Percentiles rank a stretch among this genome's conserved stretches.
phyloP scores from a whole-genome alignment of 2,329 filamentous ascomycete species.

The Rutstroemia sydowiana region DNA sequence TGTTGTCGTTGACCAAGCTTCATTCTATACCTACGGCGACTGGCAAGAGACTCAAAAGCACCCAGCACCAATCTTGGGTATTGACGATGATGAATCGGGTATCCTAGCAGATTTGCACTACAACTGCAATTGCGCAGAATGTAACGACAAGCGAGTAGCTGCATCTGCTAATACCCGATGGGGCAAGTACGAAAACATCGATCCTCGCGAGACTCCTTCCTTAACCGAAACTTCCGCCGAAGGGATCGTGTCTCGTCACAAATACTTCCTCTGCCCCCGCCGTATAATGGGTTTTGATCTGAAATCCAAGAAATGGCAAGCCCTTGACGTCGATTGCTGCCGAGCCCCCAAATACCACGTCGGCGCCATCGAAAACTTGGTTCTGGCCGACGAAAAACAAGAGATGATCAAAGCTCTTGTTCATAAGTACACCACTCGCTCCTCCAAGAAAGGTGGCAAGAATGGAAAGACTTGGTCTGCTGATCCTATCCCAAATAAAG shows the following conservation, averaged over 20 bases:
- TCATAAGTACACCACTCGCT: conserved; percentile 18
- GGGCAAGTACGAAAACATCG: conserved; percentile 19
- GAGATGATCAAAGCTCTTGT: conserved; percentile 20
- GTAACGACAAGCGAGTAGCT: conserved; percentile 15
- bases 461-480: conserved; percentile 14
- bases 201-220: conserved; percentile 14
- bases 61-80: conserved; percentile 15
- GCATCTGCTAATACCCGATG: conserved; percentile 17
- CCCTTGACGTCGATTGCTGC: conserved; percentile 18
- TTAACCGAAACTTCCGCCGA: conserved; percentile 5
- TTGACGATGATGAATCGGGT: conserved; percentile 18
- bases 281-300: conserved; percentile 21
- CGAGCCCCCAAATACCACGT: conserved; percentile 16
- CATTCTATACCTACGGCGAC: conserved; percentile 19
- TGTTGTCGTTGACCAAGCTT: conserved; percentile 18
- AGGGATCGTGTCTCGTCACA: conserved; percentile 11
- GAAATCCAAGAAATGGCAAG: conserved; percentile 22
- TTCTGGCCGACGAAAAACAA: conserved; percentile 16
- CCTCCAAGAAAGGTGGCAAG: conserved; percentile 1
- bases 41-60: conserved; percentile 17
- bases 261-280: conserved; percentile 18
- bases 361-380: conserved; percentile 18
- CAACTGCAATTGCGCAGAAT: conserved; percentile 16
- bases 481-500: conserved; percentile 19
- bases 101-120: conserved; percentile 18